Percentiles rank a stretch among this genome's conserved stretches.
Conservation (phyloP, 129 eudicot genomes). For the Escallonia herrerae region DNA sequence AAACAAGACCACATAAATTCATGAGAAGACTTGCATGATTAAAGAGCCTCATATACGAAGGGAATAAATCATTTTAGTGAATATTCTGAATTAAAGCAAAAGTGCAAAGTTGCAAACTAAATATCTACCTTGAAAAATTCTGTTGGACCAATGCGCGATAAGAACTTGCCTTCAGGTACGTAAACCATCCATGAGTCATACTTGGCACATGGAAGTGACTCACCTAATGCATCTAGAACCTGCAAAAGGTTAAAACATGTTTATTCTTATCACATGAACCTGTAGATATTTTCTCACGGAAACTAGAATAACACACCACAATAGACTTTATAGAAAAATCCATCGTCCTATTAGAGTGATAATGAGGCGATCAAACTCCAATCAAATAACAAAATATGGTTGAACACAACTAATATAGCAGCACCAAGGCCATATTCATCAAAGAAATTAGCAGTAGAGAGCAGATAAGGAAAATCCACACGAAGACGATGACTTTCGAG, state of each 20-base stretch:
- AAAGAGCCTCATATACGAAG: background rate
- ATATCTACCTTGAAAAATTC: slow-evolving; percentile 74
- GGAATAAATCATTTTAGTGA: background rate
- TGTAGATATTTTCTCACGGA: no score
- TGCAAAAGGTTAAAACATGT: slow-evolving; percentile 16
- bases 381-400: background rate
- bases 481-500: no score
- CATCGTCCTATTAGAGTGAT: background rate
- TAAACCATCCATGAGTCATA: slow-evolving; percentile 98
- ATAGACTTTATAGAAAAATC: no score
- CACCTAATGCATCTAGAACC: slow-evolving; percentile 97
- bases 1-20: background rate
- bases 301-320: no score
- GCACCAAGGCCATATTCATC: no score
- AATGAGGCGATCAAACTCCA: background rate
- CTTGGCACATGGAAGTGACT: slow-evolving; percentile 75
- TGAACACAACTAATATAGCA: no score
- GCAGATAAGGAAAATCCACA: no score
- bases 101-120: background rate
- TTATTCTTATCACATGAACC: no score
- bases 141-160: slow-evolving; percentile 93
- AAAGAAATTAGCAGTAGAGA: no score
- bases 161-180: slow-evolving; percentile 92
- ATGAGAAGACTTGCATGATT: background rate
- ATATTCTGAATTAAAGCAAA: background rate